These are phyloP conservation scores for Apocynum venetum DNA, from an alignment of 257 asterid species.

Conservation along the genomic window DNA sequence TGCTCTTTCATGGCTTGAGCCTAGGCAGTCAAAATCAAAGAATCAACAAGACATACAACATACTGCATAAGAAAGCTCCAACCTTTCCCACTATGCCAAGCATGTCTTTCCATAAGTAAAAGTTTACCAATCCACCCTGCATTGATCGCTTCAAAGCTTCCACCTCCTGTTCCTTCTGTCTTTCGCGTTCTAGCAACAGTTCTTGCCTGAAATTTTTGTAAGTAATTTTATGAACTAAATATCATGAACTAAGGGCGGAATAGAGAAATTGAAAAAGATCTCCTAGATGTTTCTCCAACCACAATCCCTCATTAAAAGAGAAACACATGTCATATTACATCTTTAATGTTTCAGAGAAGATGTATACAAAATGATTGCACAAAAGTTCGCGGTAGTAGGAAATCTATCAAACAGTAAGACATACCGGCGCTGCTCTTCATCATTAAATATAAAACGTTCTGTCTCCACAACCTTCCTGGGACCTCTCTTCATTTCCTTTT, in stretches of 20 bases:
- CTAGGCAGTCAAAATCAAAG: conserved; percentile 29
- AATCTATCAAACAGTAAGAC: conserved; percentile 9
- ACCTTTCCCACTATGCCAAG: background rate
- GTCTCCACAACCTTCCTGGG: conserved; percentile 42
- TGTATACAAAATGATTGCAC: background rate
- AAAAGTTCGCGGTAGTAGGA: conserved; percentile 5
- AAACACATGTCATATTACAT: background rate
- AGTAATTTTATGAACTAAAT: background rate
- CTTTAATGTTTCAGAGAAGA: background rate
- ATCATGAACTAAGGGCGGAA: background rate
- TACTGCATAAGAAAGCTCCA: background rate
- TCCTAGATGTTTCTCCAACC: background rate
- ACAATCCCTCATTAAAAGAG: background rate
- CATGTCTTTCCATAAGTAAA: background rate
- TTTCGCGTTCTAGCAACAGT: conserved; percentile 72
- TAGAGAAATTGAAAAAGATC: background rate
- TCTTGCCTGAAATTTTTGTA: conserved; percentile 57
- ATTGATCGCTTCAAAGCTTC: conserved; percentile 67
- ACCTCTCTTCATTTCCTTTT: conserved; percentile 70
- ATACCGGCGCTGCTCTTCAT: conserved; percentile 92
- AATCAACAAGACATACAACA: conserved; percentile 2
- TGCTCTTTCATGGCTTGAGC: conserved; percentile 99
- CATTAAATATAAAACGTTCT: conserved; percentile 80
- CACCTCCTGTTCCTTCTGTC: conserved; percentile 69
- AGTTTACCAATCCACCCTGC: conserved; percentile 93